Evolutionary conservation across 1,139 yeast species (phyloP), one percentile per base, ranked within the genome.

Genomic region (Pichia sp.): DNA sequence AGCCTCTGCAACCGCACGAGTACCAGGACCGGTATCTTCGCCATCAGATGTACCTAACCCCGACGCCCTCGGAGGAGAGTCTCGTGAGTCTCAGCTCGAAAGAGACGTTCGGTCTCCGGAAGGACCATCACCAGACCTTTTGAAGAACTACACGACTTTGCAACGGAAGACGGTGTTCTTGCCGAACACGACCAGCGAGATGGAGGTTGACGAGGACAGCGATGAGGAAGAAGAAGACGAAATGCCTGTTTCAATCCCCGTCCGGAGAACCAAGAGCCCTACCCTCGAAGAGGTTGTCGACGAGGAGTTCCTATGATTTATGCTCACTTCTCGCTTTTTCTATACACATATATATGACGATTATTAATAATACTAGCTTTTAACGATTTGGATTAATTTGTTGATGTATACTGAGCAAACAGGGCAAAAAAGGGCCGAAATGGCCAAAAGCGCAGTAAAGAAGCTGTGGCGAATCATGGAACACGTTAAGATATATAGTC

Each of bases 221-320:
- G 34, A 36, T 1, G 50, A 40, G 7, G 29, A 43, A 17, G 50
- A 52, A 9, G 48, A 29, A 14, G 12, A 36, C 29, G 47, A 49
- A 12, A 40, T 16, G 16, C 29, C 9, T 29, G 48, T 16, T 7
- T 33, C 50, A 24, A 51, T 50, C 20, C 54, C 59, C 10, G 49
- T 57, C 2, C 58, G 41, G 30, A 58, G 49, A 31, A 46, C 49
- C 20, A 55, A 50, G 34, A 56, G 62, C n/a, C 66, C 67, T 9
- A 58, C 57, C 2, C 20, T 65, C 9, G 68, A 65, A 51, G 67
- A 64, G 44, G 53, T 64, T 10, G 56, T 56, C 27, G 68, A 64
- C 50, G 64, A 58, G 24, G 67, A 63, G 50, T 62, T 63, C 50
- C 50, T 59, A 49, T 59, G 51, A 40, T 41, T 41, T 42, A 20